Percentiles rank a stretch among this genome's conserved stretches.
Conservation (phyloP, 1,139 yeast species). For the Debaryomycetaceae sp. region DNA sequence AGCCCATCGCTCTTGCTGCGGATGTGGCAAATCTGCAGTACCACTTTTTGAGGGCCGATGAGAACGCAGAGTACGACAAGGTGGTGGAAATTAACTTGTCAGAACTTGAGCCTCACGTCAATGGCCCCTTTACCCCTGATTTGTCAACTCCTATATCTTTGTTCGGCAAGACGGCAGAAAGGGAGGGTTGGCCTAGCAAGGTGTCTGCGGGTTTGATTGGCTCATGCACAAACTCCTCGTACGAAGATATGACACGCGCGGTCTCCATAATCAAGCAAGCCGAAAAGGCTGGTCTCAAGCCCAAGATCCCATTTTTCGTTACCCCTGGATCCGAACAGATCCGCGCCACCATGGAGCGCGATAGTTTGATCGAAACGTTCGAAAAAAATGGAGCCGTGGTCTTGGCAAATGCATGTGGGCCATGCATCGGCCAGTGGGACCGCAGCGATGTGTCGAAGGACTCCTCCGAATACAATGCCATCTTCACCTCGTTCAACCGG, state of each 20-base stretch:
- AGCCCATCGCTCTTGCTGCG: conserved; percentile 72
- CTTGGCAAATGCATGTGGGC: conserved; percentile 96
- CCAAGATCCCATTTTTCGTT: conserved; percentile 84
- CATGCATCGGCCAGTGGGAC: conserved; percentile 99
- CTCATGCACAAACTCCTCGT: conserved; percentile 94
- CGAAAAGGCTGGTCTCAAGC: conserved; percentile 72
- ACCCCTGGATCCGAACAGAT: conserved; percentile 99
- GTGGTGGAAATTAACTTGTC: conserved; percentile 68
- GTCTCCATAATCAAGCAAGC: conserved; percentile 84
- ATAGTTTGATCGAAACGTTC: conserved; percentile 74
- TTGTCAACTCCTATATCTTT: conserved; percentile 75
- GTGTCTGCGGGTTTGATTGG: conserved; percentile 92
- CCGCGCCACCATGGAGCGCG: conserved; percentile 93
- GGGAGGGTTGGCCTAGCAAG: conserved; percentile 70
- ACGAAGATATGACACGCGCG: conserved; percentile 95
- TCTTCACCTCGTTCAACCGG: conserved; percentile 92
- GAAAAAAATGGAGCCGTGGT: conserved; percentile 82
- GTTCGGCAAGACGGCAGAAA: conserved; percentile 51
- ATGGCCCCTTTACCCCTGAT: conserved; percentile 95
- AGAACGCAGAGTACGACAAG: conserved; percentile 75
- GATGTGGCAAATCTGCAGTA: conserved; percentile 49
- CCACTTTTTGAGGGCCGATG: conserved; percentile 66
- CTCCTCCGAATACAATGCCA: conserved; percentile 60
- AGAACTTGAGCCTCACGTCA: conserved; percentile 76
- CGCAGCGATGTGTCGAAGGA: conserved; percentile 57